A percentile compares a stretch with the other conserved stretches of the same genome.
These are phyloP conservation scores for Metahyphopichia silvanorum DNA, from an alignment of 805 yeast genomes.

Conservation along the genomic window DNA sequence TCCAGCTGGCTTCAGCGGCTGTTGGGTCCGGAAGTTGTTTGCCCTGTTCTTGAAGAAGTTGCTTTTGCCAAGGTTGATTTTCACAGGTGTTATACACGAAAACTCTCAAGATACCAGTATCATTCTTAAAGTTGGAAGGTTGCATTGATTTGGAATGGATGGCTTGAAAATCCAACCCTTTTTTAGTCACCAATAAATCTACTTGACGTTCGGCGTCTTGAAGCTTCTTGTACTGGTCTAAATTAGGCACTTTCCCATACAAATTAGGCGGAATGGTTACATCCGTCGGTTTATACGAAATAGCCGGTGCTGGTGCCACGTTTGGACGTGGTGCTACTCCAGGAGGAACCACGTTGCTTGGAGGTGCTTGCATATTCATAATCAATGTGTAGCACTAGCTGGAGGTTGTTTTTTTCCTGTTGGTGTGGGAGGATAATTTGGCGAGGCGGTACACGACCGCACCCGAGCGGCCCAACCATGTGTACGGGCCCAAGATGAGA, in stretches of 20 bases:
- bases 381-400: not conserved
- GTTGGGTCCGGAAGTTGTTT: constrained; percentile 13
- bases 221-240: constrained; percentile 66
- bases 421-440: too few species aligned
- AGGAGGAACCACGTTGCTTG: constrained; percentile 16
- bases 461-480: too few species aligned
- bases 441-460: too few species aligned
- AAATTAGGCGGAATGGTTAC: constrained; percentile 34
- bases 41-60: constrained; percentile 21
- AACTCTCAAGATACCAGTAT: constrained; percentile 67
- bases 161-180: constrained; percentile 83
- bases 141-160: constrained; percentile 38
- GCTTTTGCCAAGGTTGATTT: constrained; percentile 80
- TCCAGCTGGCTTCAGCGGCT: constrained; percentile 61
- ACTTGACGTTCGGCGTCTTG: constrained; percentile 78
- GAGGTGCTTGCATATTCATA: constrained; percentile 4
- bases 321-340: constrained; percentile 22
- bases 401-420: not conserved
- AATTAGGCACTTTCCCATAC: constrained; percentile 56
- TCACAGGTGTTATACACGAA: constrained; percentile 79
- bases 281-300: constrained; percentile 43
- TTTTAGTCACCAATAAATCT: constrained; percentile 79
- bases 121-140: constrained; percentile 33
- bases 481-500: too few species aligned
- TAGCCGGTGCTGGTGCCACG: constrained; percentile 33